These are phyloP conservation scores for Funneliformis caledonium DNA, from an alignment of 371 early-diverging fungal species.

Conservation along the genomic window DNA sequence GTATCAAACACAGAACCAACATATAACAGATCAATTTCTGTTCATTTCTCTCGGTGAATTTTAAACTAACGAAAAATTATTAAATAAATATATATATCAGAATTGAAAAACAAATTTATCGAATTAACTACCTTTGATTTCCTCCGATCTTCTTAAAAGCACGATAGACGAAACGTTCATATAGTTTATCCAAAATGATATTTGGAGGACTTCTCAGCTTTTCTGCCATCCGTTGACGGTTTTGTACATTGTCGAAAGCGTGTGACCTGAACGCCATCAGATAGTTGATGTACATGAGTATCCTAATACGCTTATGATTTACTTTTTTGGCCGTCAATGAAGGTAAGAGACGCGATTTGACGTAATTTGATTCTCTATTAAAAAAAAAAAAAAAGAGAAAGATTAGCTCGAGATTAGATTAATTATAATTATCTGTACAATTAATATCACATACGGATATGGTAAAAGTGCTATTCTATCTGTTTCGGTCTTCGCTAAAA, in stretches of 20 bases:
- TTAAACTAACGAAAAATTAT: background rate
- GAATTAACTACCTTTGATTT: background rate
- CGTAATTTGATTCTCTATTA: conserved; percentile 50
- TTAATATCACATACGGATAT: conserved; percentile 42
- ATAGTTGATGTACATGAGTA: conserved; percentile 72
- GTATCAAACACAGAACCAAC: conserved; percentile 68
- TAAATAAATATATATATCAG: background rate
- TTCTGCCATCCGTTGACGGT: conserved; percentile 55
- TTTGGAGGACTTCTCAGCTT: conserved; percentile 63
- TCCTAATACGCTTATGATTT: conserved; percentile 61
- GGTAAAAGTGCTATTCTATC: conserved; percentile 52
- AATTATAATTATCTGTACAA: background rate
- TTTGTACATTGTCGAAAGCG: conserved; percentile 55
- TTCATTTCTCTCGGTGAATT: conserved; percentile 54
- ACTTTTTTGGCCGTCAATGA: conserved; percentile 64
- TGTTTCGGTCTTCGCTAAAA: conserved; percentile 48
- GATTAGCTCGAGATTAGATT: background rate
- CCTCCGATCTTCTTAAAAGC: conserved; percentile 52
- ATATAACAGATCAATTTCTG: conserved; percentile 83
- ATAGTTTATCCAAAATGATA: conserved; percentile 64
- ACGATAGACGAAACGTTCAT: conserved; percentile 69
- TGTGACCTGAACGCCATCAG: conserved; percentile 71
- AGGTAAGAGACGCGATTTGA: conserved; percentile 54
- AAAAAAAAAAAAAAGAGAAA: background rate
- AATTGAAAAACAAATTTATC: background rate